These are phyloP conservation scores for Citrullus amarus DNA, from an alignment of 306 rosid species.

Conservation along the genomic window DNA sequence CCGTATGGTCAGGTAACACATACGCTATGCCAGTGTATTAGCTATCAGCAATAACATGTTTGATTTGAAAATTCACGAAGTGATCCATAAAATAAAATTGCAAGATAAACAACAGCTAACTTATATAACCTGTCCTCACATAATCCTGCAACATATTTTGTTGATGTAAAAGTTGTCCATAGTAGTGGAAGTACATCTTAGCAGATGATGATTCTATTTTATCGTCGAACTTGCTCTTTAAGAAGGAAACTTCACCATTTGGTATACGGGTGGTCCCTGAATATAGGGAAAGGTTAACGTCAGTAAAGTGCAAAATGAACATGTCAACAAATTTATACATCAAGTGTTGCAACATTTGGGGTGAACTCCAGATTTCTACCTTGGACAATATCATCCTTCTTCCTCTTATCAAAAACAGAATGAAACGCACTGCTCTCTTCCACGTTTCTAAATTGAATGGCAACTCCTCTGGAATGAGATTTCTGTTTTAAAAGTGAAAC, in stretches of 20 bases:
- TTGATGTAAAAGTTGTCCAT: conserved; percentile 89
- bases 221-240: conserved; percentile 78
- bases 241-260: conserved; percentile 41
- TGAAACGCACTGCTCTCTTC: conserved; percentile 66
- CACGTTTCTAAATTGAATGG: conserved; percentile 56
- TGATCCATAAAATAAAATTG: background rate
- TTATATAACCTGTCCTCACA: conserved; percentile 76
- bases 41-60: background rate
- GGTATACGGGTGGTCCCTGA: conserved; percentile 35
- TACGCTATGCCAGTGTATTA: background rate
- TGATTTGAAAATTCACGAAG: background rate
- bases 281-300: background rate
- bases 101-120: conserved; percentile 5
- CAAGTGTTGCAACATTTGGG: background rate
- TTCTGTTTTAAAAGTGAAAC: conserved; percentile 39
- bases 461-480: conserved; percentile 46
- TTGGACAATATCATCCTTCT: conserved; percentile 42
- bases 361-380: conserved; percentile 36
- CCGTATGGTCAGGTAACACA: background rate
- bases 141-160: conserved; percentile 97
- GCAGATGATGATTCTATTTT: conserved; percentile 92
- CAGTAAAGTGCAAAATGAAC: background rate
- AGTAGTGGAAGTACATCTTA: conserved; percentile 93
- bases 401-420: conserved; percentile 57
- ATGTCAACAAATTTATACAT: background rate